Percentiles rank a stretch among this genome's conserved stretches.
Evolutionary conservation across 352 stramenopile genomes (phyloP).

Genomic region (Phytophthora capsici): DNA sequence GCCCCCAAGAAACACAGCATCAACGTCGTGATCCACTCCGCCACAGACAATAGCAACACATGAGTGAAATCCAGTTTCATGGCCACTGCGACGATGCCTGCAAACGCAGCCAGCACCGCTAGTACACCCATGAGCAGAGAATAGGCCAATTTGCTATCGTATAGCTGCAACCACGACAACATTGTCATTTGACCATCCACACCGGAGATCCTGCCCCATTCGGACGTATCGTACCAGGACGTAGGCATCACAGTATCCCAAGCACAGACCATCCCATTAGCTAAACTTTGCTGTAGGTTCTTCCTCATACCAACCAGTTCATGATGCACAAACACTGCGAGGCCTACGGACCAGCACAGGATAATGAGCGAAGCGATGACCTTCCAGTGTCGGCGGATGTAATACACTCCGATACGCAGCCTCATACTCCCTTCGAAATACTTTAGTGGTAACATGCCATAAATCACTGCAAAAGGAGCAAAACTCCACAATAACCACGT

Average conservation of each 20-base stretch:
- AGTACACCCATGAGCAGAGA: conserved; percentile 72
- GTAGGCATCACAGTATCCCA: conserved; percentile 42
- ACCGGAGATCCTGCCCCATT: conserved; percentile 36
- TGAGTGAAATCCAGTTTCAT: conserved; percentile 85
- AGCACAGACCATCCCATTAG: conserved; percentile 50
- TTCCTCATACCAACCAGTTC: conserved; percentile 52
- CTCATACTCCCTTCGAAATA: conserved; percentile 74
- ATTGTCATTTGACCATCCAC: conserved; percentile 54
- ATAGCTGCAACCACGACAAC: conserved; percentile 67
- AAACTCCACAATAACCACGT: conserved; percentile 65
- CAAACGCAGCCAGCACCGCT: conserved; percentile 60
- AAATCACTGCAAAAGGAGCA: conserved; percentile 65
- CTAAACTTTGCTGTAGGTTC: conserved; percentile 51
- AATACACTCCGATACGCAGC: conserved; percentile 76
- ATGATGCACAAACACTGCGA: conserved; percentile 71
- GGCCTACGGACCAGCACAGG: conserved; percentile 67
- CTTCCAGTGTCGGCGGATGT: conserved; percentile 80
- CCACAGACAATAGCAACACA: conserved; percentile 57
- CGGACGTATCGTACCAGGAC: conserved; percentile 59
- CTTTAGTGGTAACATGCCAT: conserved; percentile 67
- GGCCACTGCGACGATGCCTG: conserved; percentile 71
- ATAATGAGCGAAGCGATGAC: conserved; percentile 69
- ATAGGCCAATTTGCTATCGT: conserved; percentile 67
- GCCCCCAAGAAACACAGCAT: conserved; percentile 48
- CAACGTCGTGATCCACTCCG: conserved; percentile 69